Evolutionary conservation across 352 stramenopile genomes (phyloP).

Genomic region (Globisporangium nunn): DNA sequence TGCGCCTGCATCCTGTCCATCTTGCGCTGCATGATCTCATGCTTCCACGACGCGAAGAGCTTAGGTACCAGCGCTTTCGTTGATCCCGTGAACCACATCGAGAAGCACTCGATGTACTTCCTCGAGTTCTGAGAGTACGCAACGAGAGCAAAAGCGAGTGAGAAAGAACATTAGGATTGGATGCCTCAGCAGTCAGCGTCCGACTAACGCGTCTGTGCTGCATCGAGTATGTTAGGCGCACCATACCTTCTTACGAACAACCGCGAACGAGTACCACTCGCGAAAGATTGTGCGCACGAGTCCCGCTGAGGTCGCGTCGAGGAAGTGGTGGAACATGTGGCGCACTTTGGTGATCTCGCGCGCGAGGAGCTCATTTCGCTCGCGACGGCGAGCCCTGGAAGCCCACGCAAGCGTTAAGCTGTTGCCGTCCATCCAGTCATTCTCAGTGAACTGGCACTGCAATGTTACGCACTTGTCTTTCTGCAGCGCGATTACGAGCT

Average conservation of each 20-base stretch:
- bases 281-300: constrained; percentile 47
- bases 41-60: constrained; percentile 50
- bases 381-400: constrained; percentile 26
- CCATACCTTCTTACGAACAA: constrained; percentile 58
- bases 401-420: background rate
- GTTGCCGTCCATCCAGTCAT: background rate
- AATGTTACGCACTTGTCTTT: constrained; percentile 31
- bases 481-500: constrained; percentile 35
- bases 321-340: constrained; percentile 38
- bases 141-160: background rate
- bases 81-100: constrained; percentile 56
- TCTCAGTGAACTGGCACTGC: background rate
- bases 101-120: constrained; percentile 72
- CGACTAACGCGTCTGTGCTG: background rate
- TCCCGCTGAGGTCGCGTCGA: constrained; percentile 37
- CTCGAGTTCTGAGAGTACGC: constrained; percentile 36
- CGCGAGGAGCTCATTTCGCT: constrained; percentile 47
- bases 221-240: no score
- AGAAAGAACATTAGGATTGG: background rate
- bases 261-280: constrained; percentile 55
- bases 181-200: background rate
- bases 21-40: constrained; percentile 18
- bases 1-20: constrained; percentile 31
- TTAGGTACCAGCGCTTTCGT: constrained; percentile 44
- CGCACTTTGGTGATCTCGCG: constrained; percentile 55